Evolutionary conservation across 495 filamentous ascomycete species (phyloP).

Genomic region (Aspergillus olivimuriae): DNA sequence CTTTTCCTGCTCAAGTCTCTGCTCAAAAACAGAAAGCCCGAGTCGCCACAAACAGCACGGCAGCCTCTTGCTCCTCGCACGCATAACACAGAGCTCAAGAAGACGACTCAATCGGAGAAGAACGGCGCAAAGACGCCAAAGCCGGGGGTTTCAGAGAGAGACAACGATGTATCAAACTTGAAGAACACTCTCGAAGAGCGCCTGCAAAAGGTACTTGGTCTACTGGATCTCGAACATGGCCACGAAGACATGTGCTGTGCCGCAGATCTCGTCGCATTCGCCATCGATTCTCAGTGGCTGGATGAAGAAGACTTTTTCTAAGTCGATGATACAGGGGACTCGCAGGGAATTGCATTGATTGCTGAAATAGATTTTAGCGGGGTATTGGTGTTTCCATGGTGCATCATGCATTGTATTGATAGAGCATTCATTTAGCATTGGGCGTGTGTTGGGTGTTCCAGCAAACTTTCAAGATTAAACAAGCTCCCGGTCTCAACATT

Average conservation of each 20-base stretch:
- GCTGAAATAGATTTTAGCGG: too few relatives aligned
- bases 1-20: conserved; percentile 43
- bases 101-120: conserved; percentile 10
- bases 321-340: too few relatives aligned
- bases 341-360: too few relatives aligned
- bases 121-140: too few relatives aligned
- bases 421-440: too few relatives aligned
- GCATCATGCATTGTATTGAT: too few relatives aligned
- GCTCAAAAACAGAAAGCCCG: conserved; percentile 32
- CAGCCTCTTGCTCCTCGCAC: conserved; percentile 33
- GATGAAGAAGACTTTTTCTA: conserved; percentile 37
- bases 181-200: conserved; percentile 29
- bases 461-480: too few relatives aligned
- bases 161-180: conserved; percentile 20
- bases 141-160: too few relatives aligned
- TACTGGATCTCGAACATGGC: conserved; percentile 35
- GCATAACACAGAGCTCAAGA: conserved; percentile 23
- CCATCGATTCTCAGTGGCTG: conserved; percentile 41
- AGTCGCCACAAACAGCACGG: conserved; percentile 15
- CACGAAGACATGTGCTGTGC: conserved; percentile 45
- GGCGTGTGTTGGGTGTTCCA: too few relatives aligned
- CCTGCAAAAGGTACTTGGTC: conserved; percentile 25
- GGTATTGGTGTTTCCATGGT: too few relatives aligned
- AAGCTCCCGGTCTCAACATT: too few relatives aligned
- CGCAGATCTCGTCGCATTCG: conserved; percentile 42